These are phyloP conservation scores for Wallacemonas sp. DNA, from an alignment of 208 protist genomes.

Conservation along the genomic window DNA sequence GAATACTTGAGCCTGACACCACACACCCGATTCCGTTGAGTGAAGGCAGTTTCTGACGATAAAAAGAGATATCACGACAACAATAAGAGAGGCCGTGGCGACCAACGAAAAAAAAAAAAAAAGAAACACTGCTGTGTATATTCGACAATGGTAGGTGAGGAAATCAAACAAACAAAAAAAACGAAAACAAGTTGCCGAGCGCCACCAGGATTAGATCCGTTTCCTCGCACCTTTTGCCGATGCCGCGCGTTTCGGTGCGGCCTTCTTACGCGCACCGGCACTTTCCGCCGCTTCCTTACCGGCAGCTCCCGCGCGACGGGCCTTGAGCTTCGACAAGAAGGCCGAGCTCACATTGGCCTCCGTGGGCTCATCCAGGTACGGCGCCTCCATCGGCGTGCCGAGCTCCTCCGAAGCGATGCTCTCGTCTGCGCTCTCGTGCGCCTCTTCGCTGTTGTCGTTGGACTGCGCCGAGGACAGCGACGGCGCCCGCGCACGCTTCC, in stretches of 20 bases:
- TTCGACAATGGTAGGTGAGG: too few species aligned
- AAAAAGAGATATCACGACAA: too few species aligned
- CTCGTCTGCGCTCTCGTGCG: not conserved
- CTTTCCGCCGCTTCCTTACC: not conserved
- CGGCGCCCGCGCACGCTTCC: not conserved
- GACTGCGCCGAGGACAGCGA: not conserved
- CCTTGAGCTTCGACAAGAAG: constrained; percentile 12
- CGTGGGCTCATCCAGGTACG: constrained; percentile 7
- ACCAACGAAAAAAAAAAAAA: too few species aligned
- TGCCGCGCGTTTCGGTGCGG: not conserved
- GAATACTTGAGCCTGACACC: too few species aligned
- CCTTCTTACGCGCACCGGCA: not conserved
- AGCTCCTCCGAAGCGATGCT: not conserved
- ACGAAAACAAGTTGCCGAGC: not conserved
- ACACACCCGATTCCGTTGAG: too few species aligned
- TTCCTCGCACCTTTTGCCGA: too few species aligned
- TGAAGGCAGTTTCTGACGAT: too few species aligned
- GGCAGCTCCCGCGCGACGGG: not conserved
- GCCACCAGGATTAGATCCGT: too few species aligned
- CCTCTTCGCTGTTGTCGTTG: not conserved
- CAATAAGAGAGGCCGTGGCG: too few species aligned
- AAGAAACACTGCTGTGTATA: too few species aligned
- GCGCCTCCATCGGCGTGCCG: constrained; percentile 11
- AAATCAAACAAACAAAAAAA: constrained; percentile 6
- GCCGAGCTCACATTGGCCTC: constrained; percentile 6